These are phyloP conservation scores for Solanum commersonii DNA, from an alignment of 257 asterid genomes.

Conservation along the genomic window DNA sequence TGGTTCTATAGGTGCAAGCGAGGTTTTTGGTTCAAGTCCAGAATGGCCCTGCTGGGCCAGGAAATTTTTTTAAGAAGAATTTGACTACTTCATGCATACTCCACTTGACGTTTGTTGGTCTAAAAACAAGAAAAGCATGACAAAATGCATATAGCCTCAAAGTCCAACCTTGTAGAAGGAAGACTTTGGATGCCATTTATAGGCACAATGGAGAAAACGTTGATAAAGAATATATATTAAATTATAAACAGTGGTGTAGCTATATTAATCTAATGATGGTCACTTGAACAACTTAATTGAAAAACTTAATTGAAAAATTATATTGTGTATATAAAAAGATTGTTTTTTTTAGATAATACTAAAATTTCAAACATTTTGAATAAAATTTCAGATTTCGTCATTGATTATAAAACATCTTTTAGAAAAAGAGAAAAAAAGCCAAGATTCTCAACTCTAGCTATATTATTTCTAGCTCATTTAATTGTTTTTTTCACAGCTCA, in stretches of 20 bases:
- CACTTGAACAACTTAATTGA: too few species aligned
- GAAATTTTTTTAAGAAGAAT: too few species aligned
- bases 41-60: not conserved
- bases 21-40: not conserved
- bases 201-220: not conserved
- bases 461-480: not conserved
- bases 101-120: not conserved
- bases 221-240: not conserved
- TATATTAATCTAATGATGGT: too few species aligned
- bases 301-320: too few species aligned
- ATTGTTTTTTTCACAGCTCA: too few species aligned
- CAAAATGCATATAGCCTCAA: not conserved
- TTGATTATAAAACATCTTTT: not conserved
- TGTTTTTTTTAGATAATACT: too few species aligned
- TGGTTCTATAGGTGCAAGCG: too few species aligned
- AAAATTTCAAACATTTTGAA: not conserved
- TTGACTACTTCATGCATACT: not conserved
- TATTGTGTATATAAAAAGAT: too few species aligned
- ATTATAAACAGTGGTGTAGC: too few species aligned
- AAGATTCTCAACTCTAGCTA: not conserved
- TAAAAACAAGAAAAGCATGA: not conserved
- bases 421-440: not conserved
- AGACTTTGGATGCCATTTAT: not conserved
- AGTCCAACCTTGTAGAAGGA: not conserved
- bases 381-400: not conserved